Percentiles rank a stretch among this genome's conserved stretches.
Evolutionary conservation across 2,329 filamentous ascomycete species (phyloP).

Genomic region (Sarocladium oryzae): DNA sequence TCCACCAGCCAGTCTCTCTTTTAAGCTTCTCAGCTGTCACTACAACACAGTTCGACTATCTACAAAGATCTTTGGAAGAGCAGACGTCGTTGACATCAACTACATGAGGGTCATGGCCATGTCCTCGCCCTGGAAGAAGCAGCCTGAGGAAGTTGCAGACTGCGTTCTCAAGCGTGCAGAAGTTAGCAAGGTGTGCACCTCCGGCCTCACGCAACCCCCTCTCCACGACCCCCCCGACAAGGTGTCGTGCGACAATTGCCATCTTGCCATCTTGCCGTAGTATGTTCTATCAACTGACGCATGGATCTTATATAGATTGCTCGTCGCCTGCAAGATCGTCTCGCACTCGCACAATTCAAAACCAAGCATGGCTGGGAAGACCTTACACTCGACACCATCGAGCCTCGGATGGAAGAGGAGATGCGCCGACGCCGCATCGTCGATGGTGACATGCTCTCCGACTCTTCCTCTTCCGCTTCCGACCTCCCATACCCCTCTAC

Average conservation of each 20-base stretch:
- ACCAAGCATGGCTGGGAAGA: constrained; percentile 94
- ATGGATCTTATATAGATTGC: constrained; percentile 62
- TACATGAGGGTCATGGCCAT: constrained; percentile 32
- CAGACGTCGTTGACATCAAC: background rate
- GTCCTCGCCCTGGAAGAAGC: constrained; percentile 56
- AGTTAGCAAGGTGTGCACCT: constrained; percentile 59
- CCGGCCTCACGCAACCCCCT: background rate
- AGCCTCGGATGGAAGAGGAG: constrained; percentile 76
- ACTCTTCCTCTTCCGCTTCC: constrained; percentile 80
- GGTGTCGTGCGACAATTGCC: constrained; percentile 6
- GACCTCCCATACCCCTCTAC: constrained; percentile 62
- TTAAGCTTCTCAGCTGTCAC: background rate
- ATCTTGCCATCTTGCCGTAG: too few relatives aligned
- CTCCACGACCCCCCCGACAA: background rate
- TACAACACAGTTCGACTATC: background rate
- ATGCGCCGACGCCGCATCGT: constrained; percentile 64
- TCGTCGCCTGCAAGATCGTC: constrained; percentile 82
- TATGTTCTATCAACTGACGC: background rate
- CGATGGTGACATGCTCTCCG: constrained; percentile 71
- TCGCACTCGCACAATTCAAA: constrained; percentile 95
- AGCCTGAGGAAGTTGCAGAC: constrained; percentile 59
- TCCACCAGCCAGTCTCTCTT: background rate
- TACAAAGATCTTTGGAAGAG: background rate
- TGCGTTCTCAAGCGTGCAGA: constrained; percentile 67
- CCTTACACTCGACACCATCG: constrained; percentile 76